phyloP scores from a whole-genome alignment of 2,329 filamentous ascomycete genomes.

The Chrysoporthe deuterocubensis region DNA sequence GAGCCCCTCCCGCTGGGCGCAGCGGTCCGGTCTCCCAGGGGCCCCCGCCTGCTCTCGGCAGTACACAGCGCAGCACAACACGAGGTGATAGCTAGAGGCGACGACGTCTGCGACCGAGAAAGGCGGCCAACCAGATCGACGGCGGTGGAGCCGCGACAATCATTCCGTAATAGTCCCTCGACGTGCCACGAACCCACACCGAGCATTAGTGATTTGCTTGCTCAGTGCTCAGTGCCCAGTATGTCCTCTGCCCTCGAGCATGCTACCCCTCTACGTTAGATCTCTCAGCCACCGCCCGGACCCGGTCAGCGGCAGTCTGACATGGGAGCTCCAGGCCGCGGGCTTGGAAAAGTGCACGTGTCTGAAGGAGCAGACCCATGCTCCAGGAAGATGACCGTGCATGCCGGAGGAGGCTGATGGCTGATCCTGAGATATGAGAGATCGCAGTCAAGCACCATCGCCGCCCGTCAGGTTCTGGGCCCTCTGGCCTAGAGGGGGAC shows the following conservation, averaged over 20 bases:
- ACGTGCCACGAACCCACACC: no score
- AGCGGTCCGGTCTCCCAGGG: no score
- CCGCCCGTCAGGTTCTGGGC: no score
- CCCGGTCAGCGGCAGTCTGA: neutral
- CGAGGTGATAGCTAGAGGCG: neutral
- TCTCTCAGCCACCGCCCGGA: neutral
- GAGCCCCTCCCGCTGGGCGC: no score
- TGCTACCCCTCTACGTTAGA: neutral
- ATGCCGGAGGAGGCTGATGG: neutral
- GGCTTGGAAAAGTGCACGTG: neutral
- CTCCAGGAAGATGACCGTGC: neutral
- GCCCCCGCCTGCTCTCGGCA: no score
- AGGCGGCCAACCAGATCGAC: neutral
- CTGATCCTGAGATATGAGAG: neutral
- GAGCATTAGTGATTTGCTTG: no score
- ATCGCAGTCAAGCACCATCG: neutral
- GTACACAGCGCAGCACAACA: no score
- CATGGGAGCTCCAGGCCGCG: neutral
- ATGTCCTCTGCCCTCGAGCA: no score
- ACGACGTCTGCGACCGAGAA: neutral
- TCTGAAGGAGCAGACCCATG: neutral
- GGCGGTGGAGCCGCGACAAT: slow-evolving; percentile 12
- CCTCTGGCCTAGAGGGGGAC: no score
- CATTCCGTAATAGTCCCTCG: no score
- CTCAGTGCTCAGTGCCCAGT: no score